Base-by-base conservation (phyloP, 2,329 filamentous ascomycete species). In the Sclerotinia borealis region DNA sequence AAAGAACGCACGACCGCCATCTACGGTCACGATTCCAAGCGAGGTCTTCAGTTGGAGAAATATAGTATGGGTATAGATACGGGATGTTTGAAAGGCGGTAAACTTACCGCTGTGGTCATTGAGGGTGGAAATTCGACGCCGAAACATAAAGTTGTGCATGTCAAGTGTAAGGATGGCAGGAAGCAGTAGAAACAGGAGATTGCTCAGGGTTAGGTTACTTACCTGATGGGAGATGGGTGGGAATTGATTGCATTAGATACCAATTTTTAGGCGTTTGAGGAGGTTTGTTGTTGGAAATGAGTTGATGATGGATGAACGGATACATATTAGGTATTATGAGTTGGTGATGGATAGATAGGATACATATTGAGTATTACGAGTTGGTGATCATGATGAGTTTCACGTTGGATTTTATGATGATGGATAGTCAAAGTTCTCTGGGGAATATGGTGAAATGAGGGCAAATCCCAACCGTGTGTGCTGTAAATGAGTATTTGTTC, bases 31-130 rank as follows among this genome's bases (percentile, higher is more conserved):
- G 91, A 97, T 74, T 85, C 91, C 27, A 87, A 87, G 71, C 77
- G 78, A 3, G 92, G 92, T 0, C 81, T 96, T 31, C 82, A 83
- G 71, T 76, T 89, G 22, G 76, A 84, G 56, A 80, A 83, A 55
- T 96, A 91, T 75, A 90, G 88, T 4, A 91, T 92, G 72, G 95
- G 95, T 0, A 79, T 98, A 52, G 95, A 98, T 75, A 90, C 89
- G 0, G 88, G 87, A 0, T 98, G 95, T 74, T 86, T 91, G 3
- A 84, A 83, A 66, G 93, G 92, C 13, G 87, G 86, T 1, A 80
- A 85, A 66, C 78, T 99, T 68, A 91, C 89, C 0, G 93, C 90
- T 1, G 76, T 96, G 64, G 80, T 97, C 2, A 84, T 97, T 41
- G 84, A 89, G 69, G 83, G 81, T 3, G 77, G 78, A 47, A 74